These are phyloP conservation scores for Termitomyces titanicus DNA, from an alignment of 768 basidiomycete genomes.

Conservation along the genomic window DNA sequence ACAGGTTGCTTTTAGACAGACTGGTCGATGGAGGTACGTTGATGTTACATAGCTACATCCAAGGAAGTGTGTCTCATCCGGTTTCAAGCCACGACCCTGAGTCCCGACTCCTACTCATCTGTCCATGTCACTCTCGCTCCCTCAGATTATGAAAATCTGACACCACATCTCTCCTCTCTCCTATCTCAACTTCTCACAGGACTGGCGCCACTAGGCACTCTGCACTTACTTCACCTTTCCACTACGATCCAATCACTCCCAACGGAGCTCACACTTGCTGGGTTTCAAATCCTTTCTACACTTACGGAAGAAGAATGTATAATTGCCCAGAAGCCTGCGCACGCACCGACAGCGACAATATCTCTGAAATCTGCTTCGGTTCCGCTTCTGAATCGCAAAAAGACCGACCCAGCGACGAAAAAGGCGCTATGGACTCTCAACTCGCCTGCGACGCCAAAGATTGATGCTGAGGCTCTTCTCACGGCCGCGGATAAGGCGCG, in stretches of 20 bases:
- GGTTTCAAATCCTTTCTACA: constrained; percentile 56
- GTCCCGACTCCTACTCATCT: constrained; percentile 53
- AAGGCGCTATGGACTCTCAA: constrained; percentile 86
- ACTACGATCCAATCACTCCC: constrained; percentile 40
- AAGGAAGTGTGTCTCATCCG: constrained; percentile 5
- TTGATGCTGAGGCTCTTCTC: constrained; percentile 81
- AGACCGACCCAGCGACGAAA: constrained; percentile 68
- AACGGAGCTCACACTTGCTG: constrained; percentile 59
- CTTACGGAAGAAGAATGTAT: constrained; percentile 38
- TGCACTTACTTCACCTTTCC: constrained; percentile 59
- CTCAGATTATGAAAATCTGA: constrained; percentile 57
- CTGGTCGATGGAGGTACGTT: constrained; percentile 73
- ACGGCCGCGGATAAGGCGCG: constrained; percentile 80
- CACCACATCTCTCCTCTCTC: constrained; percentile 49
- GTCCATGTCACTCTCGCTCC: constrained; percentile 65
- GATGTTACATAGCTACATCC: not conserved
- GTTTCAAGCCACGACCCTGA: constrained; percentile 52
- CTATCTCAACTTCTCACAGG: constrained; percentile 58
- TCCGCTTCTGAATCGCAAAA: constrained; percentile 50
- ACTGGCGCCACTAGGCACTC: constrained; percentile 63
- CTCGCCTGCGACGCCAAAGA: constrained; percentile 63
- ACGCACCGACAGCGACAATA: constrained; percentile 34
- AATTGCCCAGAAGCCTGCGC: constrained; percentile 69
- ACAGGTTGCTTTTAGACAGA: constrained; percentile 80
- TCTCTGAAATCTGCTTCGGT: constrained; percentile 45